Conservation (phyloP, 2,329 filamentous ascomycete species). For the Neopestalotiopsis rosae region DNA sequence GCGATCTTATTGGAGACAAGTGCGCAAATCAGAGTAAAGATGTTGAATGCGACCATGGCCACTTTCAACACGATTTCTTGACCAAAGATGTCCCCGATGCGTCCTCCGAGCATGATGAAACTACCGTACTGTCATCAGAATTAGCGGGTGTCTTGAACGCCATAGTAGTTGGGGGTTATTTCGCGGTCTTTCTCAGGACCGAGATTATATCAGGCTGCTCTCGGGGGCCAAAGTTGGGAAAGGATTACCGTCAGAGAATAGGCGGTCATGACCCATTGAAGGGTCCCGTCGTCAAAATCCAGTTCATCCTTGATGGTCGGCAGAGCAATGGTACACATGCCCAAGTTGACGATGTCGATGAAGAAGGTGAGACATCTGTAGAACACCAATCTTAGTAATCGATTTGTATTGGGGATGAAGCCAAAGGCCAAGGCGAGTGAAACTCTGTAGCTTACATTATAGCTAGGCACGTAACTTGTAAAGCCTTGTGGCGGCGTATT, state of each 20-base stretch:
- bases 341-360: background rate
- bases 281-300: background rate
- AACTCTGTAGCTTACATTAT: background rate
- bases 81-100: background rate
- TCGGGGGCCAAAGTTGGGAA: background rate
- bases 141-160: too few species aligned
- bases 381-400: background rate
- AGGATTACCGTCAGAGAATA: background rate
- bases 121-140: background rate
- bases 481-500: background rate
- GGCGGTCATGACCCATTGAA: constrained; percentile 3
- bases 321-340: constrained; percentile 6
- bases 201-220: too few species aligned
- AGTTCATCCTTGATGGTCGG: constrained; percentile 4
- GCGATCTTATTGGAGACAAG: background rate
- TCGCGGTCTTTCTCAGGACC: too few species aligned
- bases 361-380: background rate
- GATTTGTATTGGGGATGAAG: background rate
- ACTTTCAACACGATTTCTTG: background rate
- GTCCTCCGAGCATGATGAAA: background rate
- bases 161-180: too few species aligned
- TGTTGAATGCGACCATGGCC: background rate
- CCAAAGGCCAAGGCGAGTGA: background rate
- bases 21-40: background rate
- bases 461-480: background rate